Conservation (phyloP, 352 stramenopile genomes). For the Globisporangium ultimum region DNA sequence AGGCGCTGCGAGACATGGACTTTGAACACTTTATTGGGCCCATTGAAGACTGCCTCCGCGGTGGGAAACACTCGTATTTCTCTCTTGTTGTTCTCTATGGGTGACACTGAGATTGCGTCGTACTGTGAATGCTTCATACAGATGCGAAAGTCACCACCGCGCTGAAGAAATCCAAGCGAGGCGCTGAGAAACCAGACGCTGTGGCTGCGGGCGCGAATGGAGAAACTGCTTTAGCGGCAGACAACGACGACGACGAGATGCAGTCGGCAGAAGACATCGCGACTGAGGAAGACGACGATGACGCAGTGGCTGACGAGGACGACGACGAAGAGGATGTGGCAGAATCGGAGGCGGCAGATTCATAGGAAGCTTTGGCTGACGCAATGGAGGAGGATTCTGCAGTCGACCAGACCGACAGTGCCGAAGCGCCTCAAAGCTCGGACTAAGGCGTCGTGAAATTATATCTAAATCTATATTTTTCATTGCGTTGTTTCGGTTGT, state of each 20-base stretch:
- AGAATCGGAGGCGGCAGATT: background rate
- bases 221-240: conserved; percentile 17
- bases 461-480: conserved; percentile 6
- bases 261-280: conserved; percentile 27
- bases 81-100: background rate
- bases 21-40: conserved; percentile 75
- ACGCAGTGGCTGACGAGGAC: background rate
- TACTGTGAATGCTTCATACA: conserved; percentile 12
- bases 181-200: conserved; percentile 12
- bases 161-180: conserved; percentile 31
- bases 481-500: background rate
- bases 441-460: background rate
- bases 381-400: conserved; percentile 1
- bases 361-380: background rate
- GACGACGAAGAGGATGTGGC: background rate
- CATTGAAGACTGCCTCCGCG: conserved; percentile 66
- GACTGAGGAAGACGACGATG: conserved; percentile 10
- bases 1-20: conserved; percentile 66
- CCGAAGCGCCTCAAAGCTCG: background rate
- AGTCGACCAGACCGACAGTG: background rate
- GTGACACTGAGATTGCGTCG: too few species aligned
- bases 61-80: conserved; percentile 17
- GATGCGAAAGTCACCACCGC: conserved; percentile 43
- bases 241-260: conserved; percentile 40
- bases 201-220: conserved; percentile 13